Evolutionary conservation across 176 grass and related monocot genomes (phyloP), one percentile per base, ranked within the genome.

Genomic region (Oryza nivara): DNA sequence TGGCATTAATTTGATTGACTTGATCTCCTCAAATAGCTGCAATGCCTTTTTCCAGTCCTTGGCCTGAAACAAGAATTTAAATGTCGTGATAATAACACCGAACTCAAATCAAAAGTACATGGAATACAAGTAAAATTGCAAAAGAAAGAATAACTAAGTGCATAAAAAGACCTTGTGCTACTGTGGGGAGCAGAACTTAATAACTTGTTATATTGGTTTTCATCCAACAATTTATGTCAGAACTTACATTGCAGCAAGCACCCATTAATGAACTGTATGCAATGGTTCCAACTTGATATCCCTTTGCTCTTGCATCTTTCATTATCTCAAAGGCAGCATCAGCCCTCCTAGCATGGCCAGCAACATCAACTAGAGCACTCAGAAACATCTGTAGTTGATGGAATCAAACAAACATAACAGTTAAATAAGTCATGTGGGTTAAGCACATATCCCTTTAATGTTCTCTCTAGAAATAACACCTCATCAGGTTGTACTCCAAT

Each of bases 241-340:
- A 75, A 82, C 86, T 84, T 95, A 98, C 96, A 92, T 98, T 98
- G 88, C 96, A 95, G 86, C 96, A 98, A 87, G 93, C 96, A 11
- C 96, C 96, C 96, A 98, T 98, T 64, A 95, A 89, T 17, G 96
- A 98, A 86, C 91, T 92, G 85, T 95, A 95, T 88, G 91, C 85
- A 68, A 95, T 88, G 56, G 76, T 87, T 82, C 96, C 93, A 85
- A 98, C 73, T 71, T 76, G 81, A 70, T 92, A 87, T 82, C 89
- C 96, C 89, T 93, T 89, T 72, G 74, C 84, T 86, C 85, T 98
- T 84, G 91, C 93, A 80, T 95, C 92, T 85, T 93, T 86, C 48
- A 98, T 92, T 73, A 98, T 93, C 83, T 93, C 88, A 86, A 98
- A 92, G 38, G 96, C 96, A 47, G 84, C 91, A 93, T 98, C 89